Evolutionary conservation across 345 rosid species (phyloP), one percentile per base, ranked within the genome.

Genomic region (Firmiana major): DNA sequence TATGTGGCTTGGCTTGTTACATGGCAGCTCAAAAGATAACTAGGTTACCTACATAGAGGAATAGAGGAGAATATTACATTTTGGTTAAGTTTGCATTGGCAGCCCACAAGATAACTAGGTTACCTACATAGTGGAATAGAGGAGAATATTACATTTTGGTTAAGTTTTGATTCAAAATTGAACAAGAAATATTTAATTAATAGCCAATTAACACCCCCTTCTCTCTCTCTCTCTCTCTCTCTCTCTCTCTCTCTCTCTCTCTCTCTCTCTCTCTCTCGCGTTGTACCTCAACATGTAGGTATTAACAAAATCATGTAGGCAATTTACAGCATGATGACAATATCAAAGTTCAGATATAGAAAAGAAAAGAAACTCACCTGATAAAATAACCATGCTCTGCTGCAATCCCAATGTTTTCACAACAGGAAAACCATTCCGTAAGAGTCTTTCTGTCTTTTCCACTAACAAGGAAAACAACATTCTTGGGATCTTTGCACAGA

Each of bases 321-420:
- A 19, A 17, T 19, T 53, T 53, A 22, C 19, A n/a, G 60, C 60
- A 55, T 55, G 21, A 17, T 53, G 57, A 53, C 7, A 53, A 53
- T 26, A 55, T n/a, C 60, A 55, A 21, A 57, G 42, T 31, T 31
- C 38, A 36, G 57, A 67, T 3, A 22, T 21, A 9, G 12, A 57
- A 15, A 66, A 77, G 2, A 0, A 45, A 26, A 36, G 54, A 21
- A 19, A 9, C 73, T 81, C 83, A 90, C 99, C 97, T 92, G 81
- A 89, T 54, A 74, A 89, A 93, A 75, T 90, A 95, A 2, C 98
- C 98, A 65, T 93, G 92, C 82, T 95, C 99, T 26, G 98, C 99
- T 1, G 94, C 97, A 55, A 93, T 62, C 26, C 99, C 99, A 45
- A 95, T 96, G 78, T 80, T 85, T 79, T 85, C 88, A 63, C 94